Evolutionary conservation across 176 grass and related monocot genomes (phyloP), one percentile per base, ranked within the genome.

Genomic region (Raddia guianensis): DNA sequence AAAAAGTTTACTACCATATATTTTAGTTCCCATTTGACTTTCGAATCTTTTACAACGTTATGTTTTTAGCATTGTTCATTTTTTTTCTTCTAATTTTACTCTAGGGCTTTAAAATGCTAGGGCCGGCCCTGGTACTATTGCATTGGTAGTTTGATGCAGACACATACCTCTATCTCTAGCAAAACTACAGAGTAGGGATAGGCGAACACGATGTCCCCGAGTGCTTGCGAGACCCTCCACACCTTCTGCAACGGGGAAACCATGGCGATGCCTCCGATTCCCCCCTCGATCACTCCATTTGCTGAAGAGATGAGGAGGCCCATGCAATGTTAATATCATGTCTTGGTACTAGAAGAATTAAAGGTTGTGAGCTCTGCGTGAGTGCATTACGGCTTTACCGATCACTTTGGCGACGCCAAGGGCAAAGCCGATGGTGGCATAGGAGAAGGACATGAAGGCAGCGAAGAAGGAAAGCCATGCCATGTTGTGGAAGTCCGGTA

Each of bases 151-250:
- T 27, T 27, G 27, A 27, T 9, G 49, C 6, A 27, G 4, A 32
- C 18, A 21, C 35, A 2, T 82, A 91, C 93, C 86, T 97, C 71
- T 14, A 97, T 94, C 51, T 97, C 89, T 8, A 97, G 86, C 64
- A 97, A 83, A 73, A 94, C 87, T 46, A 92, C 76, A 15, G 94
- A 80, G 87, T 85, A 97, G 3, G 94, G 94, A 82, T 97, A 97
- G 63, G 94, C 91, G 77, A 90, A 97, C 18, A 88, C 74, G 42
- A 97, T 92, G 85, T 97, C 94, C 47, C 94, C 94, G 5, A 97
- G 8, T 7, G 94, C 91, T 91, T 97, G 89, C 19, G 89, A 94
- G 83, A 90, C 80, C 70, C 80, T 66, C 91, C 91, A 97, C 43
- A 82, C 83, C 85, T 97, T 97, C 90, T 91, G 90, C 59, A 47